These are phyloP conservation scores for Heimioporus sp. DNA, from an alignment of 768 basidiomycete species.

Conservation along the genomic window DNA sequence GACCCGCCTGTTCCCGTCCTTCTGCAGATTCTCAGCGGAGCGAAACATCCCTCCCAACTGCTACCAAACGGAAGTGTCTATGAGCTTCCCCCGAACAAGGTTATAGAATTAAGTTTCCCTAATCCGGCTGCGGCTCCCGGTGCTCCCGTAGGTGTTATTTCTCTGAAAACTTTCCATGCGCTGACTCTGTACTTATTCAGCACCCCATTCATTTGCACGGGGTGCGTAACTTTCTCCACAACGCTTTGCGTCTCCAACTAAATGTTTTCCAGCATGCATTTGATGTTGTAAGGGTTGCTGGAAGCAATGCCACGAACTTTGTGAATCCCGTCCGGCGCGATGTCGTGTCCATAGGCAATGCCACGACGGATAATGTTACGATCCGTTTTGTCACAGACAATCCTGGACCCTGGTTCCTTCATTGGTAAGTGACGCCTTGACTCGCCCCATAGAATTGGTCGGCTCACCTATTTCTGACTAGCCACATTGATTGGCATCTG, in stretches of 20 bases:
- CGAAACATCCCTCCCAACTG: conserved; percentile 40
- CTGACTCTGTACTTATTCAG: conserved; percentile 1
- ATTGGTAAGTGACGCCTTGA: conserved; percentile 26
- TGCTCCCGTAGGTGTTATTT: too few species aligned
- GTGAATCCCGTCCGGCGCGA: conserved; percentile 37
- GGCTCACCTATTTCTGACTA: too few species aligned
- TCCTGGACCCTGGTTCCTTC: conserved; percentile 59
- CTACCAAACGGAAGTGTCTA: conserved; percentile 49
- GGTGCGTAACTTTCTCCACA: conserved; percentile 20
- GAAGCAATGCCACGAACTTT: conserved; percentile 30
- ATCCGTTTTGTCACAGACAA: conserved; percentile 66
- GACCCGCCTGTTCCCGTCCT: conserved; percentile 50
- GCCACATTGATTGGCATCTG: too few species aligned
- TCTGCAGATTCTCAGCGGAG: conserved; percentile 57
- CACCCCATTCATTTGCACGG: conserved; percentile 42
- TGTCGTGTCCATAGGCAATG: conserved; percentile 17
- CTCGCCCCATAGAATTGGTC: too few species aligned
- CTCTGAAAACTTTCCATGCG: too few species aligned
- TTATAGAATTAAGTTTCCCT: too few species aligned
- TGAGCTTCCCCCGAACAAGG: conserved; percentile 31
- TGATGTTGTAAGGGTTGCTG: conserved; percentile 32
- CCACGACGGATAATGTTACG: conserved; percentile 39
- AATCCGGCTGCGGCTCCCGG: too few species aligned
- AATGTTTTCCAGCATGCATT: conserved; percentile 30
- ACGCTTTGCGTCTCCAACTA: too few species aligned